phyloP scores from a whole-genome alignment of 1,284 basidiomycete genomes.

The Pseudozyma tsukubaensis region DNA sequence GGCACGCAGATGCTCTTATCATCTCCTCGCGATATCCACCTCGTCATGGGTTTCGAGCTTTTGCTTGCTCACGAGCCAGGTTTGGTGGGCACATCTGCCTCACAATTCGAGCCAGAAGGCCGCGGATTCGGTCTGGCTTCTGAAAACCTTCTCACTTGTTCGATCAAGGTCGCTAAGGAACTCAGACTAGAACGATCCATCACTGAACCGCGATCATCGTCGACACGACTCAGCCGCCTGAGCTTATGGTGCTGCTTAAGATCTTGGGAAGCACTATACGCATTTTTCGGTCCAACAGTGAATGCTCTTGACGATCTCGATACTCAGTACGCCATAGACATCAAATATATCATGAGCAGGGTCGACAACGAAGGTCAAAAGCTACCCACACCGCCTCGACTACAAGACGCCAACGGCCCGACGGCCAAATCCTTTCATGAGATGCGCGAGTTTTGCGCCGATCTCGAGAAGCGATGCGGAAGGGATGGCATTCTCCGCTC shows the following conservation, averaged over 20 bases:
- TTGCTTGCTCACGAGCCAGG: slow-evolving; percentile 34
- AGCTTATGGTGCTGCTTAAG: slow-evolving; percentile 32
- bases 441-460: slow-evolving; percentile 17
- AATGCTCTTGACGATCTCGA: slow-evolving; percentile 7
- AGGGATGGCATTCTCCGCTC: slow-evolving; percentile 26
- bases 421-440: slow-evolving; percentile 1
- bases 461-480: slow-evolving; percentile 12
- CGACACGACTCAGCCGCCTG: slow-evolving; percentile 1
- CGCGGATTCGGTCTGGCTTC: slow-evolving; percentile 32
- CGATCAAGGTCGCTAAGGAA: slow-evolving; percentile 23
- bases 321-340: neutral
- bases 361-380: slow-evolving; percentile 14
- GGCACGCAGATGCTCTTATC: slow-evolving; percentile 27
- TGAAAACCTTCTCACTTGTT: slow-evolving; percentile 33
- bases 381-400: slow-evolving; percentile 10
- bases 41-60: slow-evolving; percentile 36
- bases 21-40: slow-evolving; percentile 21
- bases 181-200: slow-evolving; percentile 12
- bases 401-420: slow-evolving; percentile 12
- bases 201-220: neutral
- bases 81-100: slow-evolving; percentile 26
- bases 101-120: slow-evolving; percentile 15
- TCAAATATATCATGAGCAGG: slow-evolving; percentile 2
- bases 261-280: slow-evolving; percentile 17
- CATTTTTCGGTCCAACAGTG: slow-evolving; percentile 11